phyloP scores from a whole-genome alignment of 768 basidiomycete genomes.

The Psilocybe cyanescens region DNA sequence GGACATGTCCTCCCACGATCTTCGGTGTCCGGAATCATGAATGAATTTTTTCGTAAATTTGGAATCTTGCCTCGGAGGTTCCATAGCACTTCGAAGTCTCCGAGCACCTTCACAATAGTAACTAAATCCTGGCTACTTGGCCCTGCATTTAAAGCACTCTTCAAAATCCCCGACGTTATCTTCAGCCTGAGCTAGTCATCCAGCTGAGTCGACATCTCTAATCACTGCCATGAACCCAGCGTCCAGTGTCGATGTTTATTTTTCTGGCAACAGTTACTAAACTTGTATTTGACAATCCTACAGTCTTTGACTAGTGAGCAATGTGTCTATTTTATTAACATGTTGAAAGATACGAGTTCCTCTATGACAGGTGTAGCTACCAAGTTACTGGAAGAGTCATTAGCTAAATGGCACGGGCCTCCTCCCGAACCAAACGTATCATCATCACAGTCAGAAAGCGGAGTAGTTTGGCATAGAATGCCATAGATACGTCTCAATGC shows the following conservation, averaged over 20 bases:
- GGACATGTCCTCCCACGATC: not conserved
- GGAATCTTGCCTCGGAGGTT: not conserved
- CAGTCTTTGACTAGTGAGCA: not conserved
- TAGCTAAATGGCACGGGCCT: not conserved
- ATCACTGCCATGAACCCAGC: no score
- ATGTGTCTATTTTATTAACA: not conserved
- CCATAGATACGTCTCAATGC: not conserved
- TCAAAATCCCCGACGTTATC: not conserved
- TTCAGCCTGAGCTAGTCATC: not conserved
- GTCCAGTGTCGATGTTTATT: no score
- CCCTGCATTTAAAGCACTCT: not conserved
- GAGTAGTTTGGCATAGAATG: not conserved
- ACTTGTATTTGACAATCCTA: not conserved
- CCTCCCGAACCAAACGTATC: not conserved
- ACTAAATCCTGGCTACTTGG: no score
- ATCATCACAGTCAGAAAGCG: not conserved
- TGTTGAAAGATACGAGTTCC: not conserved
- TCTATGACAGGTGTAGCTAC: not conserved
- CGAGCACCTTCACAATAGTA: not conserved
- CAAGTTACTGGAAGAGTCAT: not conserved
- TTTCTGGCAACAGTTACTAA: no score
- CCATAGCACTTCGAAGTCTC: not conserved
- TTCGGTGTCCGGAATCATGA: not conserved
- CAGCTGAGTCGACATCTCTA: not conserved
- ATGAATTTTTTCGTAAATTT: not conserved